Evolutionary conservation across 164 flowering plant species (phyloP).

Genomic region (Berberis vulgaris): DNA sequence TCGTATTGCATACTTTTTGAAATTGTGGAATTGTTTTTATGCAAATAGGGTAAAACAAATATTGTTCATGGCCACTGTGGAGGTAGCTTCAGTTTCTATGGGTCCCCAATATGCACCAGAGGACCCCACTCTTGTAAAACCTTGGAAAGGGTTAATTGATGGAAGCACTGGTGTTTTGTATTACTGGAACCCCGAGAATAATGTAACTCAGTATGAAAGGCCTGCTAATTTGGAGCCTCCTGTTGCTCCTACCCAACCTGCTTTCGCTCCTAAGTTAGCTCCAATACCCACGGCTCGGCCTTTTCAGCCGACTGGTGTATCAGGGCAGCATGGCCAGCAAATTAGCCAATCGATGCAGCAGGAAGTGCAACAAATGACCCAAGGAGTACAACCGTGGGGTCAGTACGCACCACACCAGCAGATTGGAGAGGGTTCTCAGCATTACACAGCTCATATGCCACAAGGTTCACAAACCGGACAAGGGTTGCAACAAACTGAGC

Average conservation of each 20-base stretch:
- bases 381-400: neutral
- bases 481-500: neutral
- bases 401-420: neutral
- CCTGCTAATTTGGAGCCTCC: slow-evolving; percentile 17
- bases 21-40: no score
- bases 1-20: no score
- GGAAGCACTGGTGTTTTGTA: slow-evolving; percentile 10
- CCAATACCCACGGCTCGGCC: slow-evolving; percentile 32
- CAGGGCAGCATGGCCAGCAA: slow-evolving; percentile 24
- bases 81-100: neutral
- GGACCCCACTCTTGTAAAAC: slow-evolving; percentile 1
- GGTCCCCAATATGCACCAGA: slow-evolving; percentile 3
- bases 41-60: neutral
- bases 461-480: neutral
- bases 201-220: slow-evolving; percentile 22
- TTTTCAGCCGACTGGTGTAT: slow-evolving; percentile 24
- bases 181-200: slow-evolving; percentile 26
- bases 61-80: neutral
- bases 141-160: slow-evolving; percentile 5
- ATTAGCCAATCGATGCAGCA: slow-evolving; percentile 1
- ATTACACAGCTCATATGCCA: neutral
- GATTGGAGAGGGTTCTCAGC: neutral
- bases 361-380: neutral
- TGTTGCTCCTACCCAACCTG: slow-evolving; percentile 26
- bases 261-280: slow-evolving; percentile 40